Base-by-base conservation (phyloP, 345 rosid species). In the Dimocarpus longan region DNA sequence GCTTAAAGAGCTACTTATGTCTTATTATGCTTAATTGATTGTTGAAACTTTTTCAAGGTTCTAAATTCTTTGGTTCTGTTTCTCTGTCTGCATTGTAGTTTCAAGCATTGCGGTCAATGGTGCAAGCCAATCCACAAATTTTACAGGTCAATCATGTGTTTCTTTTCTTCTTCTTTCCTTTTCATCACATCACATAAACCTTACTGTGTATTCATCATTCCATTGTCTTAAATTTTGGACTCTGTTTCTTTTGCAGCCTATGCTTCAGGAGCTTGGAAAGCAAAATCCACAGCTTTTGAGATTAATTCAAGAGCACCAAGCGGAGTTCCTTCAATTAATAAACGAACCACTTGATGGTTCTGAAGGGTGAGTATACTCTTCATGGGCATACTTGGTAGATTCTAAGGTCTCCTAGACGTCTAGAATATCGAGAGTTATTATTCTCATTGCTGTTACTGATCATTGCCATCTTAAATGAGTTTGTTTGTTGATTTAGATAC, bases 241-340 rank as follows among this genome's bases (percentile, higher is more conserved):
- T 24, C 83, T 82, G 70, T 60, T 74, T 74, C 75, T 75, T 72
- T 82, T 80, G 66, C 90, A 97, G 99, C 99, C 98, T 54, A 93
- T 96, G 98, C 98, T 96, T 83, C 99, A 93, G 82, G 99, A 96
- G 84, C 98, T 96, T 78, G 98, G 99, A 75, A 96, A 94, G 86
- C 99, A 96, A 76, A 96, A 96, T 64, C 99, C 99, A 40, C 97
- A 94, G 79, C 95, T 96, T 70, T 86, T 94, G 71, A 88, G 98
- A 88, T 76, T 90, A 78, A 94, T 96, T 76, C 95, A 96, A 83
- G 98, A 96, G 87, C 97, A 94, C 83, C 92, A 93, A 39, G 86
- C 93, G 24, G 99, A 96, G 86, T 96, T 96, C 84, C 95, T 96
- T 84, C 98, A 88, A 85, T 68, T 94, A 86, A 89, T 96, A 85